These are phyloP conservation scores for Monilinia laxa DNA, from an alignment of 2,329 filamentous ascomycete genomes.

Conservation along the genomic window DNA sequence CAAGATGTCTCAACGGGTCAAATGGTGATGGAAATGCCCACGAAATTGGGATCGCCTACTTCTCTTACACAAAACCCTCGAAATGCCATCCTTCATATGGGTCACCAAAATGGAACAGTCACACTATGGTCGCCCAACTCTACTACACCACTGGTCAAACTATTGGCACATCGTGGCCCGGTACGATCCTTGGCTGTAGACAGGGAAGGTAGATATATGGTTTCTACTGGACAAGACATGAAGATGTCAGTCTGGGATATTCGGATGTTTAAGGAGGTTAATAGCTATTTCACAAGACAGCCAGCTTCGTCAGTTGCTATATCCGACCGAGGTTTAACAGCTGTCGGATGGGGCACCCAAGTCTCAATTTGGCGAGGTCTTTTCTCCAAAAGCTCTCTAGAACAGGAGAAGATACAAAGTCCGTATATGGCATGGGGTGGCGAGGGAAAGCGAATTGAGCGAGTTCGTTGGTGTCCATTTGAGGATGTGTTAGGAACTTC, in stretches of 20 bases:
- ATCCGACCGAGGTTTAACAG: constrained; percentile 83
- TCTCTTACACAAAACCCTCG: constrained; percentile 84
- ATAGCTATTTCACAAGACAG: constrained; percentile 79
- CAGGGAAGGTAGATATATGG: constrained; percentile 91
- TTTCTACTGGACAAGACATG: constrained; percentile 83
- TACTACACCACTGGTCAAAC: constrained; percentile 81
- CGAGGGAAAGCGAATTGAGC: constrained; percentile 77
- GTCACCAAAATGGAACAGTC: constrained; percentile 92
- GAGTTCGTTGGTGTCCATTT: constrained; percentile 87
- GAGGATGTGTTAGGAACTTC: constrained; percentile 88
- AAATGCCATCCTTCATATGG: constrained; percentile 88
- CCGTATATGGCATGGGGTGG: constrained; percentile 95
- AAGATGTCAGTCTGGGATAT: constrained; percentile 97
- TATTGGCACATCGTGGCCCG: constrained; percentile 85
- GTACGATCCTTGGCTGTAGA: constrained; percentile 84
- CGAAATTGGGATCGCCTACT: constrained; percentile 78
- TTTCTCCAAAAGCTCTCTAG: constrained; percentile 68
- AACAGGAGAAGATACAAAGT: constrained; percentile 77
- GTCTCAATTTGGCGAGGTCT: constrained; percentile 89
- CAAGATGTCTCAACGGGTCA: constrained; percentile 94
- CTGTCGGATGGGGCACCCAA: constrained; percentile 87
- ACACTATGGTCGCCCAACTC: constrained; percentile 95
- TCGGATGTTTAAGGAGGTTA: constrained; percentile 88
- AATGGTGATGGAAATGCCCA: constrained; percentile 80
- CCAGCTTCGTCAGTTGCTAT: constrained; percentile 84